Evolutionary conservation across 202 grass and related monocot genomes (phyloP).

Genomic region (Carex arenaria): DNA sequence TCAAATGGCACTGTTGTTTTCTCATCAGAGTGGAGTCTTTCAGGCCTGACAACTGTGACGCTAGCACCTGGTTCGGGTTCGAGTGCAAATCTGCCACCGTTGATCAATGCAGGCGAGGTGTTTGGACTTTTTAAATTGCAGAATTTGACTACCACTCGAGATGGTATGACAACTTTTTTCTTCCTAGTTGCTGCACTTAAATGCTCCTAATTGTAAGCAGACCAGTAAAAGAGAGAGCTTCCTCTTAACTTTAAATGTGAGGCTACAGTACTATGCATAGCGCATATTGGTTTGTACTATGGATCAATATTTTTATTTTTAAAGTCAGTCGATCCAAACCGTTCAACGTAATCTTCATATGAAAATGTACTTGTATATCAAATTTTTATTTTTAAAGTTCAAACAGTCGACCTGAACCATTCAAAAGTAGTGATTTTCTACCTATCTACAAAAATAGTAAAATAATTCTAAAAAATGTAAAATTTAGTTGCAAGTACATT

Average conservation of each 20-base stretch:
- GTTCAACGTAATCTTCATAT: too few species aligned
- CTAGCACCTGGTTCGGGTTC: constrained; percentile 42
- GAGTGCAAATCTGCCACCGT: constrained; percentile 46
- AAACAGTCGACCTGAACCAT: too few species aligned
- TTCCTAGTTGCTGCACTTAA: background rate
- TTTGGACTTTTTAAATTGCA: constrained; percentile 80
- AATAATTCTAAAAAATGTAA: too few species aligned
- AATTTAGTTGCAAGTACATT: too few species aligned
- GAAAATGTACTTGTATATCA: too few species aligned
- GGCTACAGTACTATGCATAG: too few species aligned
- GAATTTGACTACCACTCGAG: constrained; percentile 46
- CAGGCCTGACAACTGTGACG: constrained; percentile 62
- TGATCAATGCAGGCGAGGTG: constrained; percentile 91
- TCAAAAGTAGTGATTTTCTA: too few species aligned
- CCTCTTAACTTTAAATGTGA: background rate
- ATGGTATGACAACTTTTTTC: constrained; percentile 43
- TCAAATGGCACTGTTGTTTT: constrained; percentile 82
- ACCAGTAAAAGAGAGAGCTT: background rate
- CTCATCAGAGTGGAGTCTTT: constrained; percentile 75
- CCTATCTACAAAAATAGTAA: too few species aligned
- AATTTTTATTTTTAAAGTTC: too few species aligned
- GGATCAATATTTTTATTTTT: too few species aligned
- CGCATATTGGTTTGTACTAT: too few species aligned
- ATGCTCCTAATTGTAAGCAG: background rate
- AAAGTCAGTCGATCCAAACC: too few species aligned